Evolutionary conservation across 148 eudicot species (phyloP).

Genomic region (Fagopyrum tataricum): DNA sequence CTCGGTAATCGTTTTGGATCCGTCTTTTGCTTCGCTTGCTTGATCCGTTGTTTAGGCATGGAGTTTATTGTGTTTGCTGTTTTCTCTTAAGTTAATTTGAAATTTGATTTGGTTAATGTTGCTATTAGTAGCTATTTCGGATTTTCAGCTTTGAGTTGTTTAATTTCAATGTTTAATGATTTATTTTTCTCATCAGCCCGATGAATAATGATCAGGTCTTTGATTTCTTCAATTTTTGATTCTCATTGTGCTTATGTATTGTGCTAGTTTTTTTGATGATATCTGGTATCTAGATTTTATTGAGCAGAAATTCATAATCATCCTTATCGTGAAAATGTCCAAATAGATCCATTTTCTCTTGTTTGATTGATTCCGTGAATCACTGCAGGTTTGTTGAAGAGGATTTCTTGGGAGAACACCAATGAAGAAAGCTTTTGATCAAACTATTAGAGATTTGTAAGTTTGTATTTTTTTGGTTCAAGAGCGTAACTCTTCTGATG

Average conservation of each 20-base stretch:
- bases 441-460: constrained; percentile 93
- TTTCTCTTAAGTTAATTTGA: not conserved
- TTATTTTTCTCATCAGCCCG: not conserved
- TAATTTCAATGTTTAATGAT: not conserved
- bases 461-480: constrained; percentile 24
- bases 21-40: not conserved
- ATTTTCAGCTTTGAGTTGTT: not conserved
- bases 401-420: constrained; percentile 25
- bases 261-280: not conserved
- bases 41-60: not conserved
- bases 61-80: not conserved
- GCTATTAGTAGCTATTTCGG: not conserved
- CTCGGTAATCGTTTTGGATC: not conserved
- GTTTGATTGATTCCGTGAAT: not conserved
- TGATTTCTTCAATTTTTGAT: too few relatives aligned
- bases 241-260: not conserved
- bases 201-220: not conserved
- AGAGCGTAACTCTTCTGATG: not conserved
- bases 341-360: not conserved
- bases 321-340: not conserved
- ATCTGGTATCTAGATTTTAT: not conserved
- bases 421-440: constrained; percentile 96
- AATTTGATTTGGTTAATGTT: not conserved
- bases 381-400: constrained; percentile 20
- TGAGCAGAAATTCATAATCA: not conserved